Evolutionary conservation across 2,329 filamentous ascomycete species (phyloP).

Genomic region (Hymenoscyphus occultus): DNA sequence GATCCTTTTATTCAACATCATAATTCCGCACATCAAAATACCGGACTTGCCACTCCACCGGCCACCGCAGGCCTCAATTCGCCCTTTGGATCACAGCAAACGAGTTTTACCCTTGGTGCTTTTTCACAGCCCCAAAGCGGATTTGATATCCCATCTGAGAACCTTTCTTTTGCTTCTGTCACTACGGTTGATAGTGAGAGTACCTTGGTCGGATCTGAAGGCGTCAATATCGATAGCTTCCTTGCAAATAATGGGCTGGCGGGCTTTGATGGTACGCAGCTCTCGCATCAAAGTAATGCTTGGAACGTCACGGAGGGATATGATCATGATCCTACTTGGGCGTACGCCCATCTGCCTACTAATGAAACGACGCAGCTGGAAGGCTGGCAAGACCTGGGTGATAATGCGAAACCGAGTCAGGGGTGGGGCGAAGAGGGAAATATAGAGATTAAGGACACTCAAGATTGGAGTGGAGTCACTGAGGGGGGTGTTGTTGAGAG

Average conservation of each 20-base stretch:
- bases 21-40: not conserved
- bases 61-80: conserved; percentile 50
- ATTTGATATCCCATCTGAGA: conserved; percentile 27
- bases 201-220: conserved; percentile 31
- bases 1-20: conserved; percentile 46
- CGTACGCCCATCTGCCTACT: not conserved
- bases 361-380: conserved; percentile 7
- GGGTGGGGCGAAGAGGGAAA: not conserved
- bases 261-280: conserved; percentile 17
- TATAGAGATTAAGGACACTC: not conserved
- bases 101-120: conserved; percentile 19
- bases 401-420: not conserved
- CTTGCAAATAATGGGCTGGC: conserved; percentile 13
- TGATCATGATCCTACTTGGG: conserved; percentile 15
- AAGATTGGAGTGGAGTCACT: conserved; percentile 7
- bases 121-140: conserved; percentile 4
- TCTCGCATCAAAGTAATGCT: conserved; percentile 3
- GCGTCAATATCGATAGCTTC: conserved; percentile 24
- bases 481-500: conserved; percentile 2
- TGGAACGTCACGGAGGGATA: conserved; percentile 17
- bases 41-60: conserved; percentile 54
- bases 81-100: conserved; percentile 21
- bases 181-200: conserved; percentile 35
- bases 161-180: conserved; percentile 41
- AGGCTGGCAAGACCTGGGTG: conserved; percentile 9